Evolutionary conservation across 2,329 filamentous ascomycete species (phyloP).

Genomic region (Diaporthe citri): DNA sequence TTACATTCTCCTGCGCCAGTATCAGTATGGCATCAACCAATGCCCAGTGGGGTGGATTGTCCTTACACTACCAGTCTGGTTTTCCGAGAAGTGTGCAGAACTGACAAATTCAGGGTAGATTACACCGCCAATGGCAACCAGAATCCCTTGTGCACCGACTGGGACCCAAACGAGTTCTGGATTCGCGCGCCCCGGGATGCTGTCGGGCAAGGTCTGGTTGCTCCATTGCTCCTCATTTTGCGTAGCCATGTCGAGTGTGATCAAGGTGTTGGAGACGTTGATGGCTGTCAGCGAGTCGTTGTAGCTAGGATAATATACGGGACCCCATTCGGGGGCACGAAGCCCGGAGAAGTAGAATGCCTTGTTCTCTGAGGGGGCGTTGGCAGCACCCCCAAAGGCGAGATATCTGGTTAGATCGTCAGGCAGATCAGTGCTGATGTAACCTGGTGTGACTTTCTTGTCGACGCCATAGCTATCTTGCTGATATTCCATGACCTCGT

Average conservation of each 20-base stretch:
- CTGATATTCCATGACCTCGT: constrained; percentile 65
- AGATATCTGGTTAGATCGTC: constrained; percentile 69
- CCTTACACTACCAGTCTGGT: constrained; percentile 57
- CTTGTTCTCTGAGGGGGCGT: constrained; percentile 76
- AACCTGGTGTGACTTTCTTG: constrained; percentile 57
- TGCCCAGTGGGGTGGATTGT: neutral
- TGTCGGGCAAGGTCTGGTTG: constrained; percentile 65
- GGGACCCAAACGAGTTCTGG: constrained; percentile 81
- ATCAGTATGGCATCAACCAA: constrained; percentile 42
- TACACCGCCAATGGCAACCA: constrained; percentile 83
- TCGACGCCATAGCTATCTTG: constrained; percentile 63
- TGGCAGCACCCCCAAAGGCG: constrained; percentile 73
- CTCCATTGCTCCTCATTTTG: constrained; percentile 66
- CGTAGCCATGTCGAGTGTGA: constrained; percentile 70
- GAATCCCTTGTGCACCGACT: constrained; percentile 79
- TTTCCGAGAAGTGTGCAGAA: constrained; percentile 45
- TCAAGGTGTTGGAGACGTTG: constrained; percentile 67
- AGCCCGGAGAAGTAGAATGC: constrained; percentile 80
- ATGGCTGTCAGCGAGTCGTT: constrained; percentile 54
- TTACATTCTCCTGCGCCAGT: constrained; percentile 66
- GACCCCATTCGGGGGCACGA: constrained; percentile 61
- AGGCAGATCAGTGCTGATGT: constrained; percentile 56
- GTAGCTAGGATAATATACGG: constrained; percentile 56
- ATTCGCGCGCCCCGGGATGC: constrained; percentile 68
- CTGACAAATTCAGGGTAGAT: constrained; percentile 66